These are phyloP conservation scores for Beauveria scarabaeidicola DNA, from an alignment of 2,329 filamentous ascomycete genomes.

Conservation along the genomic window DNA sequence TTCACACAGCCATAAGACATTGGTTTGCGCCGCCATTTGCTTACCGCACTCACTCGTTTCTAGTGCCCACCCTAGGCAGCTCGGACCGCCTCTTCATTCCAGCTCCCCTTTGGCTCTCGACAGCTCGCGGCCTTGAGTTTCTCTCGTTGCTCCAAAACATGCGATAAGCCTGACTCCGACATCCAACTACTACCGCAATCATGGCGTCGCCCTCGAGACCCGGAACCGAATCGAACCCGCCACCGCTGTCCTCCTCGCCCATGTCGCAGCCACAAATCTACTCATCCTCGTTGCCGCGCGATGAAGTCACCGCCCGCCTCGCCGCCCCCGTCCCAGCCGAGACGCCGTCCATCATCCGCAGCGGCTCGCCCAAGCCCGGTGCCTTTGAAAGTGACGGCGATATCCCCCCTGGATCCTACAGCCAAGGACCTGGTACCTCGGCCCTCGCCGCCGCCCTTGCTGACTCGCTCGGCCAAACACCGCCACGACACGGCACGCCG, in stretches of 20 bases:
- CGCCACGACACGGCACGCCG: slow-evolving; percentile 61
- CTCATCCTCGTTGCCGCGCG: slow-evolving; percentile 47
- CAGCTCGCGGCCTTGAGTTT: neutral
- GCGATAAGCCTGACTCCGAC: neutral
- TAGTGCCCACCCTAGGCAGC: neutral
- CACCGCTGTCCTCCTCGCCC: slow-evolving; percentile 37
- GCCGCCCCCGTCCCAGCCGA: slow-evolving; percentile 45
- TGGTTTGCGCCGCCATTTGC: neutral
- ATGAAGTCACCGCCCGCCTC: slow-evolving; percentile 52
- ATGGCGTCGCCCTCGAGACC: slow-evolving; percentile 11
- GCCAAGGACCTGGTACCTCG: slow-evolving; percentile 73
- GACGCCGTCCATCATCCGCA: slow-evolving; percentile 25
- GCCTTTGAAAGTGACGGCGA: slow-evolving; percentile 53
- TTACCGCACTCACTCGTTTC: neutral
- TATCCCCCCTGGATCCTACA: slow-evolving; percentile 52
- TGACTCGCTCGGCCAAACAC: slow-evolving; percentile 60
- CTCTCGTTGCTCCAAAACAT: neutral
- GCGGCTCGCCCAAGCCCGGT: slow-evolving; percentile 24
- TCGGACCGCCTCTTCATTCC: neutral
- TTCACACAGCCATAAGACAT: neutral
- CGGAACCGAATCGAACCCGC: slow-evolving; percentile 11
- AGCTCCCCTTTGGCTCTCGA: neutral
- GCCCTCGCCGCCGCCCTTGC: slow-evolving; percentile 83
- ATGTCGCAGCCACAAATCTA: slow-evolving; percentile 38
- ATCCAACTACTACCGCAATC: neutral